Evolutionary conservation across 257 asterid genomes (phyloP).

Genomic region (Salvia hispanica): DNA sequence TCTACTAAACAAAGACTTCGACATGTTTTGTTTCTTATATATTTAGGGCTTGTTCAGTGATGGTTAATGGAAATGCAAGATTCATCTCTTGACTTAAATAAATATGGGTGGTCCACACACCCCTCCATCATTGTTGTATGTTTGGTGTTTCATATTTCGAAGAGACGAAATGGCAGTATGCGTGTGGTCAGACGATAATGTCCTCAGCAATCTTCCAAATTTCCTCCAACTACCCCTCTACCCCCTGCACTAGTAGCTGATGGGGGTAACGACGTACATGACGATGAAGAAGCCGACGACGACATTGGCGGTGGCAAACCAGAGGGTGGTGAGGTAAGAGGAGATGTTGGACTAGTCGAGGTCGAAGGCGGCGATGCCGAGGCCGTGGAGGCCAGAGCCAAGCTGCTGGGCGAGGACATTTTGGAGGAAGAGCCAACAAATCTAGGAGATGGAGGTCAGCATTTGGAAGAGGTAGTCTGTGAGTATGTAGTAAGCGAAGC

Average conservation of each 20-base stretch:
- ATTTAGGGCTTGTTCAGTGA: too few species aligned
- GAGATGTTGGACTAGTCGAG: conserved; percentile 84
- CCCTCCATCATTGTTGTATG: too few species aligned
- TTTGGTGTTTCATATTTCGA: too few species aligned
- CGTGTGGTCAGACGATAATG: too few species aligned
- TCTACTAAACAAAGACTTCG: too few species aligned
- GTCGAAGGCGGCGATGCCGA: conserved; percentile 81
- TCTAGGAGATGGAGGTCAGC: conserved; percentile 91
- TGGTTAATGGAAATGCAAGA: too few species aligned
- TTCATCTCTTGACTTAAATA: too few species aligned
- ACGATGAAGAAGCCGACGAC: conserved; percentile 75
- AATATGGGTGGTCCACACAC: too few species aligned
- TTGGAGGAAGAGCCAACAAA: conserved; percentile 79
- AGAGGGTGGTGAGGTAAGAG: conserved; percentile 84
- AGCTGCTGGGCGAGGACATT: conserved; percentile 77
- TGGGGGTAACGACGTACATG: conserved; percentile 78
- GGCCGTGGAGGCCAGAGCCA: conserved; percentile 83
- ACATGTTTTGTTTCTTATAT: too few species aligned
- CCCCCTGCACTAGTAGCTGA: conserved; percentile 82
- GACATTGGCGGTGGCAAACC: conserved; percentile 95
- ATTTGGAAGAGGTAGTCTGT: conserved; percentile 81
- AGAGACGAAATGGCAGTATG: too few species aligned
- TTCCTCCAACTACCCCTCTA: too few species aligned
- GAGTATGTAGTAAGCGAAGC: conserved; percentile 84
- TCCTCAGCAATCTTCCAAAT: too few species aligned